Percentiles rank a stretch among this genome's conserved stretches.
phyloP scores from a whole-genome alignment of 805 yeast genomes.

The Cyberlindnera americana region DNA sequence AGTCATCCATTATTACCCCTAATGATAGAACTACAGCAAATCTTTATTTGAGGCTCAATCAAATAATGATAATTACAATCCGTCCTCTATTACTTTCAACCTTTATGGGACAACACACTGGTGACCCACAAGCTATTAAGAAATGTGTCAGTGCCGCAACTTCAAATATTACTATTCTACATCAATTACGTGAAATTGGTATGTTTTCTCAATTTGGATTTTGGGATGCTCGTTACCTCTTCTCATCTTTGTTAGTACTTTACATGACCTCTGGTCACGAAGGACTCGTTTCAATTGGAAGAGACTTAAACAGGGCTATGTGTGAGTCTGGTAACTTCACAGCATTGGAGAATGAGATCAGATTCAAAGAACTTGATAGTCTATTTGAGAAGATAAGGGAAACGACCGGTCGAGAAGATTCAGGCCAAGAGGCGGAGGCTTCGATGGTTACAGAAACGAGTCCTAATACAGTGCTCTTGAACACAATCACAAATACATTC shows the following conservation, averaged over 20 bases:
- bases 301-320: slow-evolving; percentile 27
- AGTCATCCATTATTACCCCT: slow-evolving; percentile 17
- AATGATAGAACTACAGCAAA: slow-evolving; percentile 30
- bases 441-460: slow-evolving; percentile 9
- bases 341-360: slow-evolving; percentile 30
- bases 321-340: slow-evolving; percentile 31
- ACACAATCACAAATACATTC: slow-evolving; percentile 22
- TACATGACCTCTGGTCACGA: slow-evolving; percentile 26
- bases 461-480: slow-evolving; percentile 19
- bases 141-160: slow-evolving; percentile 32
- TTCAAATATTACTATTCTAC: slow-evolving; percentile 30
- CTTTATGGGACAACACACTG: slow-evolving; percentile 30
- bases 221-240: slow-evolving; percentile 38
- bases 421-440: neutral
- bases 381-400: slow-evolving; percentile 18
- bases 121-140: slow-evolving; percentile 27
- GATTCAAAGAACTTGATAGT: slow-evolving; percentile 26
- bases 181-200: slow-evolving; percentile 27
- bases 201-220: slow-evolving; percentile 36
- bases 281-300: slow-evolving; percentile 21
- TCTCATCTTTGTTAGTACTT: slow-evolving; percentile 32
- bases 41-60: slow-evolving; percentile 34
- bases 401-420: slow-evolving; percentile 2
- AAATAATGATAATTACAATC: slow-evolving; percentile 33
- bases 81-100: slow-evolving; percentile 35